Percentiles rank a stretch among this genome's conserved stretches.
Evolutionary conservation across 192 early-diverging fungal genomes (phyloP).

Genomic region (Cetraspora pellucida): DNA sequence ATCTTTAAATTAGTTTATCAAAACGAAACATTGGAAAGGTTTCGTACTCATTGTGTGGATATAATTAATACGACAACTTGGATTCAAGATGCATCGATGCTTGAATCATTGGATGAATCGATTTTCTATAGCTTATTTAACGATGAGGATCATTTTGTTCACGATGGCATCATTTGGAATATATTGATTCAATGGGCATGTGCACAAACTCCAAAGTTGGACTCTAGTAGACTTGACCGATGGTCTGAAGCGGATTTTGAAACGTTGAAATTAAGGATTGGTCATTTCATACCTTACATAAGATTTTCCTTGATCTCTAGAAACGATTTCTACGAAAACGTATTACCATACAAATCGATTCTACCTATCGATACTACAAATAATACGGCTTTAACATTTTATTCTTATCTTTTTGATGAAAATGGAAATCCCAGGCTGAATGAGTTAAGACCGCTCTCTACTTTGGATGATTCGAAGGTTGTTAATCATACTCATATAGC

Average conservation of each 20-base stretch:
- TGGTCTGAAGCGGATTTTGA: conserved; percentile 7
- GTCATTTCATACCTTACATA: conserved; percentile 10
- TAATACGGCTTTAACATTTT: conserved; percentile 5
- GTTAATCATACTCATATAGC: conserved; percentile 20
- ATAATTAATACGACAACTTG: conserved; percentile 20
- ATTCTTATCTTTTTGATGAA: conserved; percentile 16
- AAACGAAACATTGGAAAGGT: conserved; percentile 5
- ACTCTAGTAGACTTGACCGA: neutral
- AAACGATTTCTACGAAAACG: conserved; percentile 21
- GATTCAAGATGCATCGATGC: neutral
- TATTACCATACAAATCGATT: conserved; percentile 15
- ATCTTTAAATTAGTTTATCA: conserved; percentile 17
- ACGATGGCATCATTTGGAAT: conserved; percentile 17
- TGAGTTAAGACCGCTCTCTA: neutral
- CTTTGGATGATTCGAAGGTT: conserved; percentile 15
- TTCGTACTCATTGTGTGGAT: conserved; percentile 9
- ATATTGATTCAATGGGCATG: conserved; percentile 12
- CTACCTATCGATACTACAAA: neutral
- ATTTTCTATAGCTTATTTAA: conserved; percentile 7
- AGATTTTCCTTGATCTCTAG: conserved; percentile 12
- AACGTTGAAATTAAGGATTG: neutral
- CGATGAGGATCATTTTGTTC: conserved; percentile 1
- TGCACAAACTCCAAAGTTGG: neutral
- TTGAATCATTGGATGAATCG: conserved; percentile 5
- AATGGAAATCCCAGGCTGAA: neutral